Evolutionary conservation across 495 filamentous ascomycete genomes (phyloP).

Genomic region (Hypoxylon lienhwacheense): DNA sequence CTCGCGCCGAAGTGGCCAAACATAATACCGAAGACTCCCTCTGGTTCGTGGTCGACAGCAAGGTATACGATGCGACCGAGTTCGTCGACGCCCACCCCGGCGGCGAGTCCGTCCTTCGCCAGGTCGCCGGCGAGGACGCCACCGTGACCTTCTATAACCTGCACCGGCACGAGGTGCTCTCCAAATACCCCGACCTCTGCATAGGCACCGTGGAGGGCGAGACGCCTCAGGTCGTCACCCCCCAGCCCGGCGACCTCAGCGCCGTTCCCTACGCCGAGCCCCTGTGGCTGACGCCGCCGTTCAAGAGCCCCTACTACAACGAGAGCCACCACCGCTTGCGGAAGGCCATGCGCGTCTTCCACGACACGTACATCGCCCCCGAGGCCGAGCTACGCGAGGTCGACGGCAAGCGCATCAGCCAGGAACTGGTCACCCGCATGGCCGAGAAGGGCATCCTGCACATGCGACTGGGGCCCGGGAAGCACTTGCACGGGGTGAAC

Average conservation of each 20-base stretch:
- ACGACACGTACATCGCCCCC: constrained; percentile 67
- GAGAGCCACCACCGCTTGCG: constrained; percentile 73
- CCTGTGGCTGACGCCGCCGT: constrained; percentile 75
- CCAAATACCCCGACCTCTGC: constrained; percentile 72
- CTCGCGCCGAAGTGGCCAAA: constrained; percentile 74
- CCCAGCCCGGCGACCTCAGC: constrained; percentile 69
- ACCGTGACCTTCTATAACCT: constrained; percentile 92
- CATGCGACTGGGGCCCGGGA: constrained; percentile 83
- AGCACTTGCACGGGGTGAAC: constrained; percentile 71
- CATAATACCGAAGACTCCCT: constrained; percentile 79
- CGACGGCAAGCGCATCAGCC: constrained; percentile 72
- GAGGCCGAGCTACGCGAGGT: constrained; percentile 79
- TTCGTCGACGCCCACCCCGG: constrained; percentile 92
- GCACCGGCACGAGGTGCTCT: constrained; percentile 85
- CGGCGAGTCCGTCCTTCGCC: constrained; percentile 77
- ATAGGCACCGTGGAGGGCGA: constrained; percentile 76
- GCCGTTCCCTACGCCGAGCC: constrained; percentile 80
- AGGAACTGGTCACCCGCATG: constrained; percentile 79
- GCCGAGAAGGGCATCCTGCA: constrained; percentile 70
- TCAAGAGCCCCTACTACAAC: constrained; percentile 81
- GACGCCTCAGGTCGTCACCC: constrained; percentile 71
- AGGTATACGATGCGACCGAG: constrained; percentile 90
- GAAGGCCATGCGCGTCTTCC: constrained; percentile 73
- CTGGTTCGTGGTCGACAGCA: constrained; percentile 86
- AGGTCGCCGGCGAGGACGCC: constrained; percentile 82